Conservation (phyloP, 2,329 filamentous ascomycete species). For the Exophiala lecanii-corni region DNA sequence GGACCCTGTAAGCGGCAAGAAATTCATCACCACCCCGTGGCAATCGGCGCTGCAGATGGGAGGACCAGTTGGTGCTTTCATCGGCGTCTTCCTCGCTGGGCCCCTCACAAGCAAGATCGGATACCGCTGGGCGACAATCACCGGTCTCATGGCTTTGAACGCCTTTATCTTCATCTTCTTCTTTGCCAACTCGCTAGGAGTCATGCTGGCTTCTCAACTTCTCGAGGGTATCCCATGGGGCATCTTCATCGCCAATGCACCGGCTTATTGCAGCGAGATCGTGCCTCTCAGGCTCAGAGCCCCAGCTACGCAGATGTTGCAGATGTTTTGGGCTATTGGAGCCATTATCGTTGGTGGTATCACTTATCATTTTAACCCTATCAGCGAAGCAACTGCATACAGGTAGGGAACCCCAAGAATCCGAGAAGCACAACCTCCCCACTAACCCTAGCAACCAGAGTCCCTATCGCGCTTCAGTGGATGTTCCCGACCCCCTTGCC, state of each 20-base stretch:
- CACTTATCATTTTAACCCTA: constrained; percentile 50
- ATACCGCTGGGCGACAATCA: constrained; percentile 57
- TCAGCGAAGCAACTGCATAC: too few species aligned
- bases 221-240: constrained; percentile 62
- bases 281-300: constrained; percentile 56
- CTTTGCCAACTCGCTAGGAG: constrained; percentile 40
- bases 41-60: constrained; percentile 54
- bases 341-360: constrained; percentile 56
- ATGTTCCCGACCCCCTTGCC: constrained; percentile 54
- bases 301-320: constrained; percentile 57
- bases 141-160: constrained; percentile 54
- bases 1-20: constrained; percentile 24
- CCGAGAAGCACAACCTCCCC: too few species aligned
- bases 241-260: constrained; percentile 62
- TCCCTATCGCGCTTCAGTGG: constrained; percentile 56
- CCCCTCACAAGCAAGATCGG: constrained; percentile 59
- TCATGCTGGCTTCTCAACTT: constrained; percentile 52
- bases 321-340: constrained; percentile 64
- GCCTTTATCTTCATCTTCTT: constrained; percentile 56
- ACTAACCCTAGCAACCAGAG: too few species aligned
- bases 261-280: constrained; percentile 60
- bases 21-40: constrained; percentile 51
- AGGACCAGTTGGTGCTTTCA: constrained; percentile 55
- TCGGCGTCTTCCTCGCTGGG: constrained; percentile 57
- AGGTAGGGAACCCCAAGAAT: too few species aligned